Evolutionary conservation across 192 early-diverging fungal genomes (phyloP).

Genomic region (Coemansia furcata): DNA sequence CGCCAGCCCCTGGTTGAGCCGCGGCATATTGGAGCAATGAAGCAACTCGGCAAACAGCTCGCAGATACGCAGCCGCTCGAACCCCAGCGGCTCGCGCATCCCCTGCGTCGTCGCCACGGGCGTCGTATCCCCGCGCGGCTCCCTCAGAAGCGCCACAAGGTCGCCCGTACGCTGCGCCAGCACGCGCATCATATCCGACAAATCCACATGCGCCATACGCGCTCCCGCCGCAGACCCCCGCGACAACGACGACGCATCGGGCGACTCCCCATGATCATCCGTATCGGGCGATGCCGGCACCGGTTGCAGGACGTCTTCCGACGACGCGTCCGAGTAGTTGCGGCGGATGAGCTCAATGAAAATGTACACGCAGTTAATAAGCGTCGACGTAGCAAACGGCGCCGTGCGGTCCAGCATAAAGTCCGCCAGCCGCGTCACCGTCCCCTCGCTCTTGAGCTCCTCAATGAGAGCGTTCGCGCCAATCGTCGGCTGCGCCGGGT

Average conservation of each 20-base stretch:
- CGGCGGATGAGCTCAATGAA: constrained; percentile 97
- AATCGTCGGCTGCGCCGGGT: constrained; percentile 62
- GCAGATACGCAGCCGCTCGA: constrained; percentile 92
- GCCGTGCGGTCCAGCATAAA: constrained; percentile 83
- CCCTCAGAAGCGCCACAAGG: constrained; percentile 72
- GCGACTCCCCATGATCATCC: not conserved
- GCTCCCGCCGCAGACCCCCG: not conserved
- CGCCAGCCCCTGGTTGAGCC: constrained; percentile 54
- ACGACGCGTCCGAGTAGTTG: constrained; percentile 65
- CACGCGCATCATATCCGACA: constrained; percentile 89
- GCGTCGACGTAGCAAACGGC: constrained; percentile 78
- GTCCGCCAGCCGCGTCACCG: constrained; percentile 70
- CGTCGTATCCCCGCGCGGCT: constrained; percentile 60
- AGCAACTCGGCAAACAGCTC: constrained; percentile 98
- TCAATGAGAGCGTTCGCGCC: constrained; percentile 64
- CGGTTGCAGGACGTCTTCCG: not conserved
- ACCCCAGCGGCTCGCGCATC: constrained; percentile 81
- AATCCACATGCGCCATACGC: constrained; percentile 59
- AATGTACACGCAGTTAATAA: constrained; percentile 93
- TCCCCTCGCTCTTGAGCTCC: constrained; percentile 74
- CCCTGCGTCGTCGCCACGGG: constrained; percentile 77
- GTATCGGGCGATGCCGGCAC: constrained; percentile 5
- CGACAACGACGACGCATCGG: not conserved
- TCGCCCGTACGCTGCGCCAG: constrained; percentile 73
- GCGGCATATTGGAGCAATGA: constrained; percentile 87